Evolutionary conservation across 352 stramenopile species (phyloP).

Genomic region (Blastocystis sp.): DNA sequence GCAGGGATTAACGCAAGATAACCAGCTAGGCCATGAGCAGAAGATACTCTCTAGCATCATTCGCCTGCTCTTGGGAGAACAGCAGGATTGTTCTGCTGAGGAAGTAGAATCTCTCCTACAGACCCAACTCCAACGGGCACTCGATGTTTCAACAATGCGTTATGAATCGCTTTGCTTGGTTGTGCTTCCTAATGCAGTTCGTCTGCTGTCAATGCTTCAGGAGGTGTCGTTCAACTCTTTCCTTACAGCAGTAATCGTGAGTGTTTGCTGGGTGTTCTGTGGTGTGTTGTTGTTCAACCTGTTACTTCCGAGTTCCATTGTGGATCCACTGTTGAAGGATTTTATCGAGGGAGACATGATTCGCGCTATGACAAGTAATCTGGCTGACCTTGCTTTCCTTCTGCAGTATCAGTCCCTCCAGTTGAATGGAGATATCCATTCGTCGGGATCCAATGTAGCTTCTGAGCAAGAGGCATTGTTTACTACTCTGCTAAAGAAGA

Average conservation of each 20-base stretch:
- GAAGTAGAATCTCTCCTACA: background rate
- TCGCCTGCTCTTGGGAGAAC: background rate
- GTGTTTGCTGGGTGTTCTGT: constrained; percentile 78
- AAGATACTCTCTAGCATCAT: background rate
- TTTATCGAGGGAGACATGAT: constrained; percentile 67
- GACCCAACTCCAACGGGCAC: background rate
- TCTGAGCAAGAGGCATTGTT: background rate
- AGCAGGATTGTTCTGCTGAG: background rate
- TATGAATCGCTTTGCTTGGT: constrained; percentile 18
- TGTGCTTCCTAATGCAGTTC: background rate
- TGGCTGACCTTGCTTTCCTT: background rate
- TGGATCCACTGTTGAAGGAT: constrained; percentile 86
- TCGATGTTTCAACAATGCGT: background rate
- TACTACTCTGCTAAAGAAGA: background rate
- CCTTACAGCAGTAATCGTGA: constrained; percentile 62
- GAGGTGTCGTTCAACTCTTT: background rate
- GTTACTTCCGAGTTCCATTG: constrained; percentile 81
- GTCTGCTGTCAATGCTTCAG: background rate
- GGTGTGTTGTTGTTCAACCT: constrained; percentile 85
- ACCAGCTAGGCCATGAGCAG: background rate
- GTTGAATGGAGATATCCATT: background rate
- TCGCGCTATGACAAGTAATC: background rate
- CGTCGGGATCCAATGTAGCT: background rate
- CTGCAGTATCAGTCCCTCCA: background rate
- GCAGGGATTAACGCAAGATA: background rate